Evolutionary conservation across 1,139 yeast genomes (phyloP).

Genomic region (Suhomyces terraborum): DNA sequence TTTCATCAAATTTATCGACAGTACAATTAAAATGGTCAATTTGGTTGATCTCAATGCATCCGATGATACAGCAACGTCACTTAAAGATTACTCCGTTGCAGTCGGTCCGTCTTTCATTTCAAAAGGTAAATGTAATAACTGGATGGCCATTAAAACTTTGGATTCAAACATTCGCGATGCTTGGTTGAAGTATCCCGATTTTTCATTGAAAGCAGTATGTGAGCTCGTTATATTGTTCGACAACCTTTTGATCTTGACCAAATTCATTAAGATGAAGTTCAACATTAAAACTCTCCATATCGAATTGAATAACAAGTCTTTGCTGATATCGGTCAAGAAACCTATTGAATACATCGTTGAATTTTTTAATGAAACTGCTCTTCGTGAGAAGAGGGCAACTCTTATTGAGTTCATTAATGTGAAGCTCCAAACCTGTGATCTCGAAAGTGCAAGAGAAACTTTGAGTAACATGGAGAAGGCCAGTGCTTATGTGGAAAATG

Average conservation of each 20-base stretch:
- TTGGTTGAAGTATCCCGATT: slow-evolving; percentile 45
- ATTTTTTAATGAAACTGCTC: slow-evolving; percentile 17
- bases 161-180: slow-evolving; percentile 33
- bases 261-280: slow-evolving; percentile 4
- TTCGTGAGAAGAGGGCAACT: slow-evolving; percentile 20
- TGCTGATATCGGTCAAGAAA: background rate
- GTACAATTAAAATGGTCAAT: slow-evolving; percentile 19
- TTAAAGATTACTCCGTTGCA: slow-evolving; percentile 4
- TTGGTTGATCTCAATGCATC: slow-evolving; percentile 29
- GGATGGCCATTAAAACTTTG: slow-evolving; percentile 43
- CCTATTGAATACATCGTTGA: background rate
- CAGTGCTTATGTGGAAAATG: slow-evolving; percentile 24
- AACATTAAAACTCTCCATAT: slow-evolving; percentile 6
- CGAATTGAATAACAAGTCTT: slow-evolving; percentile 1
- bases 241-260: slow-evolving; percentile 31
- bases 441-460: slow-evolving; percentile 19
- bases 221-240: slow-evolving; percentile 30
- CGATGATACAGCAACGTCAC: background rate
- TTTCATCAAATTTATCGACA: slow-evolving; percentile 19
- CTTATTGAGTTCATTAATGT: slow-evolving; percentile 24
- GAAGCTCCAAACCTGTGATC: slow-evolving; percentile 20
- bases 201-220: slow-evolving; percentile 29
- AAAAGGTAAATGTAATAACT: slow-evolving; percentile 27
- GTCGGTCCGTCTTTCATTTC: slow-evolving; percentile 11
- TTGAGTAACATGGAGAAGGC: slow-evolving; percentile 23